Conservation (phyloP, 2,329 filamentous ascomycete species). For the Apiospora phragmitis region DNA sequence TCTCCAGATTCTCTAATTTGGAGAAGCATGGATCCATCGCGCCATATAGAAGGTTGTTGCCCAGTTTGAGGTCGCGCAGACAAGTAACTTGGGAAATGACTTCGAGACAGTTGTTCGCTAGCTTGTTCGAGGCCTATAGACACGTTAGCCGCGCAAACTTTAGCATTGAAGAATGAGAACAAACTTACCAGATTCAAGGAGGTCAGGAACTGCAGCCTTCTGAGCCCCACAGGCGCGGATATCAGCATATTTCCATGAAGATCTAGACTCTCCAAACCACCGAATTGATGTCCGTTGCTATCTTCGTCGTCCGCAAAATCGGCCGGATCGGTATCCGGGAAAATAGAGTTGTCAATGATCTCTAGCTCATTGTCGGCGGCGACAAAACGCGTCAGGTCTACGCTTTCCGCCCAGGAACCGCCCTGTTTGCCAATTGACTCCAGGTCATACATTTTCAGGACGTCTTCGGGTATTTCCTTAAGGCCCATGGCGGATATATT, state of each 20-base stretch:
- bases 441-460: constrained; percentile 88
- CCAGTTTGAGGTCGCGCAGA: constrained; percentile 78
- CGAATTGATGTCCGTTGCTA: constrained; percentile 73
- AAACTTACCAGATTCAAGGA: constrained; percentile 74
- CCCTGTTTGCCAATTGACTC: constrained; percentile 63
- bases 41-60: constrained; percentile 73
- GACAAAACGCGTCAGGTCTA: constrained; percentile 81
- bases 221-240: constrained; percentile 72
- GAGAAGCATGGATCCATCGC: constrained; percentile 64
- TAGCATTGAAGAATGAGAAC: background rate
- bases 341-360: constrained; percentile 69
- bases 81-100: constrained; percentile 71
- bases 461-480: constrained; percentile 76
- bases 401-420: constrained; percentile 84
- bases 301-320: constrained; percentile 65
- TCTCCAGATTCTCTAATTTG: constrained; percentile 69
- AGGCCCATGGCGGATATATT: constrained; percentile 87
- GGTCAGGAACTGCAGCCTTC: constrained; percentile 72
- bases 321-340: constrained; percentile 69
- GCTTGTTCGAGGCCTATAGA: constrained; percentile 72
- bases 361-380: constrained; percentile 90
- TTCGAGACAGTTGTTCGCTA: constrained; percentile 71
- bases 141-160: background rate
- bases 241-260: constrained; percentile 81
- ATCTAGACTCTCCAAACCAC: constrained; percentile 77